Base-by-base conservation (phyloP, 371 early-diverging fungal genomes). In the Spraguea lophii region DNA sequence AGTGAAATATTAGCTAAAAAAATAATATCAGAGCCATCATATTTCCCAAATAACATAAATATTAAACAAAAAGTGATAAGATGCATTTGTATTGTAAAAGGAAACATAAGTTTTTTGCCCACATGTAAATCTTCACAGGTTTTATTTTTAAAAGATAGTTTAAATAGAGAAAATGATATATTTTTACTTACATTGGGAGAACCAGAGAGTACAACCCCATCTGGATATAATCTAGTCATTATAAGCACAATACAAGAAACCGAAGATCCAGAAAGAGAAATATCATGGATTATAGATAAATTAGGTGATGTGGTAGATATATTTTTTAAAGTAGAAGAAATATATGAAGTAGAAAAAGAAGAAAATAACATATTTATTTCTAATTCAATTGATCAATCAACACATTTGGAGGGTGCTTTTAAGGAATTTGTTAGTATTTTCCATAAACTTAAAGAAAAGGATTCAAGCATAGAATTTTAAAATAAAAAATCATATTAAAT, bases 361-460 rank as follows among this genome's bases (percentile, higher is more conserved):
- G 60, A 66, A 9, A 83, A 84, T 51, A 75, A 81, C 55, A 77
- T 86, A 37, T 94, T 80, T 66, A 75, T 91, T 40, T 80, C 87
- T 42, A 81, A 80, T 59, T 83, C 83, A 32, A 92, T 89, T 62
- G 94, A 97, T 75, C 89, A 94, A 27, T 85, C 92, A 2, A 82
- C 85, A 17, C 90, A 93, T 77, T 91, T 94, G 77, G 98, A 88
- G 70, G 83, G 89, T 44, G 83, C 88, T 20, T 89, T 84, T 66
- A 80, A 81, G 46, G 93, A 94, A 37, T 30, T 64, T 19, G 20
- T 42, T 45, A 23, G 35, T 13, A 49, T 63, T 20, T 40, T 43
- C 30, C 46, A 48, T 38, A 51, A 55, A 30, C 43, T 51, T 21
- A 15, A 15, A 19, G 40, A n/a, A n/a, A n/a, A n/a, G n/a, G n/a